Base-by-base conservation (phyloP, 306 rosid species). In the Vachellia pachyceras region DNA sequence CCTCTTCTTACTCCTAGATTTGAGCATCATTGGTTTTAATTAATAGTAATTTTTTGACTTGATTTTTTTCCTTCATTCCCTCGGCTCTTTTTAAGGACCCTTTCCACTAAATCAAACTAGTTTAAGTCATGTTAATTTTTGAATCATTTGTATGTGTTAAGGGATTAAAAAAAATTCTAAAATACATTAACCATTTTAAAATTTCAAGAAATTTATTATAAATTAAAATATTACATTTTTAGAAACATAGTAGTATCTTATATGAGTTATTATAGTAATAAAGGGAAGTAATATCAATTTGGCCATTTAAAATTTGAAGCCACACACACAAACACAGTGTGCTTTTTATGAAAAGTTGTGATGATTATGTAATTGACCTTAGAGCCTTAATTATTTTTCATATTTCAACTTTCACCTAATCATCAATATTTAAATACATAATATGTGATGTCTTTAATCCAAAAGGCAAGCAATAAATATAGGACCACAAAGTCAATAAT, bases 281-380 rank as follows among this genome's bases (percentile, higher is more conserved):
- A 52, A n/a, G 10, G 22, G 60, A 7, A 23, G 23, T 10, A 54
- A 6, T 54, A 60, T 23, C 12, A 25, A 10, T 10, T 60, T 25
- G 14, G 9, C 13, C 17, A 20, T 20, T n/a, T 4, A 6, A 55
- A 57, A 47, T 1, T 57, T 57, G 3, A 57, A 23, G 33, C 15
- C 10, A 57, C 5, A 1, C 2, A 57, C 4, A 23, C 15, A 14
- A 1, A 10, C 15, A 23, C 65, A 10, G 5, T 10, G 65, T 25
- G 33, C 35, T 22, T 23, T 23, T 23, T 22, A 40, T 18, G 57
- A 66, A 78, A 78, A 73, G 29, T 54, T 52, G 55, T 49, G 66
- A 67, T 78, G 68, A 78, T 83, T 55, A 55, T 76, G 64, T 39
- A 54, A n/a, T 78, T 82, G 78, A 69, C 75, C 52, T 8, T 4